Evolutionary conservation across 2,329 filamentous ascomycete genomes (phyloP), one percentile per base, ranked within the genome.

Genomic region (Cladosporium sp.): DNA sequence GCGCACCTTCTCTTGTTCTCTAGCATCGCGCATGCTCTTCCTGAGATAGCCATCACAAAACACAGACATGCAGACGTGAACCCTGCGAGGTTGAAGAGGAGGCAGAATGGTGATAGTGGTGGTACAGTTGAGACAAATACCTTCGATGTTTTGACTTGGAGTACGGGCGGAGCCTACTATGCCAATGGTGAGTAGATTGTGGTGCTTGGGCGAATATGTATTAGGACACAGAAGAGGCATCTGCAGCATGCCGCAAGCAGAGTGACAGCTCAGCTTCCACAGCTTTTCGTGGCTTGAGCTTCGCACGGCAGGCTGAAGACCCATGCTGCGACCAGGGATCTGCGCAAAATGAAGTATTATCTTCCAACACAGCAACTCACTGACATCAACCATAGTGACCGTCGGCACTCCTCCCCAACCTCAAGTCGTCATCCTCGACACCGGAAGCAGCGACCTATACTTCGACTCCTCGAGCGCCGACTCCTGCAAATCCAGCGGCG

Each of bases 391-490:
- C 22, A 8, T 17, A 57, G 65, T 73, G 45, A 70, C 69, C 11
- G 66, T 71, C 15, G 71, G 71, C 17, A 71, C 68, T 2, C 71
- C 70, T 14, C 66, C 69, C 9, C 70, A 73, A 63, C 42, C 58
- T 5, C 65, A 70, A 47, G 65, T 65, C 14, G 68, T 71, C 42
- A 67, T 71, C 50, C 64, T 73, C 51, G 71, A 73, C 51, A 72
- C 71, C 45, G 71, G 71, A 43, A 70, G 67, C 51, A 66, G 64
- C 28, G 71, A 73, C 43, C 66, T 71, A 11, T 71, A 70, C 58
- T 66, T 72, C 56, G 66, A 70, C 55, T 63, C 68, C 7, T 65
- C 66, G 2, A 50, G 59, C 20, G 66, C 70, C 3, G 30, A 55
- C 4, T 61, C 65, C 8, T 72, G 69, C 61, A 28, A 65, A 25